Conservation (phyloP, 2,329 filamentous ascomycete species). For the Coccinonectria pachysandricola region DNA sequence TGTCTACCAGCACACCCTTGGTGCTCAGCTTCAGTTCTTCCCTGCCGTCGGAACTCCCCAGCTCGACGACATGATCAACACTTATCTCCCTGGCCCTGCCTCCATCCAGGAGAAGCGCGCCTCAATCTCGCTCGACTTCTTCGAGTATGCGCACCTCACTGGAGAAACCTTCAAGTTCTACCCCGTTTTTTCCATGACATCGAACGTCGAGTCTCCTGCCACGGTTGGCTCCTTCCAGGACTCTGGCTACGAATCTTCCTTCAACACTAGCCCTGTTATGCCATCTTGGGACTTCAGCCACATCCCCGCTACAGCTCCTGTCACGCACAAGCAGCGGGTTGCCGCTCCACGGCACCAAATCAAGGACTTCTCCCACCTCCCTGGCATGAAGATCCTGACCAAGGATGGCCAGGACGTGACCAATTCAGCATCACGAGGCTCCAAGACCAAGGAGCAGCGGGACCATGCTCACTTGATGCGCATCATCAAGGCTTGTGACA, state of each 20-base stretch:
- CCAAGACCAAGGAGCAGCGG: conserved; percentile 58
- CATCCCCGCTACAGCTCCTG: conserved; percentile 19
- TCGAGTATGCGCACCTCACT: conserved; percentile 40
- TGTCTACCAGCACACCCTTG: conserved; percentile 47
- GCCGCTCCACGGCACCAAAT: conserved; percentile 20
- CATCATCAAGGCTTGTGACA: conserved; percentile 56
- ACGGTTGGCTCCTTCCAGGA: conserved; percentile 31
- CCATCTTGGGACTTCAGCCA: conserved; percentile 38
- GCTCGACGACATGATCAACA: conserved; percentile 49
- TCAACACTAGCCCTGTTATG: conserved; percentile 39
- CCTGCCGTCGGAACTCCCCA: conserved; percentile 54
- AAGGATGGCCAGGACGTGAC: conserved; percentile 54
- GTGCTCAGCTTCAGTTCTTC: conserved; percentile 52
- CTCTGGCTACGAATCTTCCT: conserved; percentile 36
- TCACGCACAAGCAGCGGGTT: conserved; percentile 20
- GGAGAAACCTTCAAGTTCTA: conserved; percentile 54
- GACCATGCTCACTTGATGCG: conserved; percentile 58
- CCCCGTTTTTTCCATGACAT: conserved; percentile 32
- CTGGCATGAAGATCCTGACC: conserved; percentile 58
- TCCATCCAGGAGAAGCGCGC: conserved; percentile 50
- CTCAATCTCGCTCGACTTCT: conserved; percentile 48
- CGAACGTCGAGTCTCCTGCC: conserved; percentile 32
- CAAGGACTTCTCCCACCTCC: conserved; percentile 41
- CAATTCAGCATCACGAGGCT: conserved; percentile 49
- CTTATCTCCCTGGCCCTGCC: conserved; percentile 43